Evolutionary conservation across 805 yeast genomes (phyloP), one percentile per base, ranked within the genome.

Genomic region (Suhomyces canberraensis): DNA sequence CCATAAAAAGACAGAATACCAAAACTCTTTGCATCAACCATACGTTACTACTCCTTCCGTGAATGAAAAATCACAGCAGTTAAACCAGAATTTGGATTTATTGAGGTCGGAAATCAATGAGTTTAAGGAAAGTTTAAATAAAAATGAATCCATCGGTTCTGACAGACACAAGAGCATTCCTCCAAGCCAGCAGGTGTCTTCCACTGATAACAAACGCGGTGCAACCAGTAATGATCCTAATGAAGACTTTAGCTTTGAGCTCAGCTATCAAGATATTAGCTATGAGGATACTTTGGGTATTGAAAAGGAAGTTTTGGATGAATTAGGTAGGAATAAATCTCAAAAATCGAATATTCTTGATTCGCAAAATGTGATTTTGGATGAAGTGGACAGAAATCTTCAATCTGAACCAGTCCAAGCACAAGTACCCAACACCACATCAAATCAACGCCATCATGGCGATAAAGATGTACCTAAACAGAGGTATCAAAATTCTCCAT

Each of bases 41-140:
- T 37, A 45, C 27, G 42, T 33, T 16, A 25, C 22, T n/a, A 33
- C 30, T 4, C 37, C 48, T 7, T 14, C 38, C 4, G 24, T 31
- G 19, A 43, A 56, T 20, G 47, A 49, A 33, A 63, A 64, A 45
- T 51, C 69, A 0, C 45, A 48, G 15, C 63, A 67, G 35, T 56
- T 67, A 51, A 64, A 66, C 35, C 69, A 67, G 35, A 66, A 68
- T 36, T 50, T 68, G 34, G 70, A 66, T 37, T 45, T 68, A 40
- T 54, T 68, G 35, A 43, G 73, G 33, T 54, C 60, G 17, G 74
- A 68, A 42, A 66, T 68, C 42, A 67, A 68, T 42, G 73, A 68
- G 39, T 68, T 68, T 42, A 68, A 66, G 35, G 73, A 67, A 36
- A 65, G 69, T 36, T 54, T 68, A 41, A 56, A 57, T 25, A 53